Percentiles rank a stretch among this genome's conserved stretches.
Evolutionary conservation across 768 basidiomycete genomes (phyloP).

Genomic region (Lactarius trivialis): DNA sequence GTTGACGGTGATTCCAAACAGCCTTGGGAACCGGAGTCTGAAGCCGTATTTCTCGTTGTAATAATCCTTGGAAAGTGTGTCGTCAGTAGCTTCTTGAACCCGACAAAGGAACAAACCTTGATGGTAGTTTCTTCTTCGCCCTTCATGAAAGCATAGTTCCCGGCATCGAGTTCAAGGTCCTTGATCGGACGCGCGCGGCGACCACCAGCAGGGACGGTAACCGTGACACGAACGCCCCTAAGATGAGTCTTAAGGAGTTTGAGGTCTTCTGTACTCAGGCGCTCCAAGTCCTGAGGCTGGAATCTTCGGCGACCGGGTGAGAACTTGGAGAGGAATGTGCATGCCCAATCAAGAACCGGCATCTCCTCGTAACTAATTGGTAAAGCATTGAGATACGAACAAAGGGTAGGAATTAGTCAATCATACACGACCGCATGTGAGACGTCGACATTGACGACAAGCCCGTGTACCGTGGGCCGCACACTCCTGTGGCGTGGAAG

Average conservation of each 20-base stretch:
- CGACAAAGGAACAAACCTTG: not conserved
- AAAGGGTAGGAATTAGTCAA: not conserved
- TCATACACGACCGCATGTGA: conserved; percentile 18
- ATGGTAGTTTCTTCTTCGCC: conserved; percentile 15
- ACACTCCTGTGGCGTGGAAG: conserved; percentile 15
- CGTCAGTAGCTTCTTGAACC: not conserved
- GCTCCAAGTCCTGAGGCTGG: conserved; percentile 8
- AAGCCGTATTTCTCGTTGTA: conserved; percentile 13
- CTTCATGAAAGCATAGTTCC: conserved; percentile 10
- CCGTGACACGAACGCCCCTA: conserved; percentile 13
- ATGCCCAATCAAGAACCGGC: conserved; percentile 18
- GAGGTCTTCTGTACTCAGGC: not conserved
- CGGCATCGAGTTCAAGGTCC: conserved; percentile 9
- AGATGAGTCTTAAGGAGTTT: conserved; percentile 12
- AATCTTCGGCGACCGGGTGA: not conserved
- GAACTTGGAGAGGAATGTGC: conserved; percentile 14
- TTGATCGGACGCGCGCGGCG: conserved; percentile 18
- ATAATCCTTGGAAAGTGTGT: conserved; percentile 3
- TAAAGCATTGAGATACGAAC: not conserved
- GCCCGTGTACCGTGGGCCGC: conserved; percentile 9
- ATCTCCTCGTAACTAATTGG: conserved; percentile 13
- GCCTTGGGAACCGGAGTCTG: conserved; percentile 8
- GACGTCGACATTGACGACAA: conserved; percentile 21
- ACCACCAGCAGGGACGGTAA: conserved; percentile 6
- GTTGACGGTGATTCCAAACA: conserved; percentile 20